phyloP scores from a whole-genome alignment of 1,284 basidiomycete genomes.

The Pseudozyma tsukubaensis region DNA sequence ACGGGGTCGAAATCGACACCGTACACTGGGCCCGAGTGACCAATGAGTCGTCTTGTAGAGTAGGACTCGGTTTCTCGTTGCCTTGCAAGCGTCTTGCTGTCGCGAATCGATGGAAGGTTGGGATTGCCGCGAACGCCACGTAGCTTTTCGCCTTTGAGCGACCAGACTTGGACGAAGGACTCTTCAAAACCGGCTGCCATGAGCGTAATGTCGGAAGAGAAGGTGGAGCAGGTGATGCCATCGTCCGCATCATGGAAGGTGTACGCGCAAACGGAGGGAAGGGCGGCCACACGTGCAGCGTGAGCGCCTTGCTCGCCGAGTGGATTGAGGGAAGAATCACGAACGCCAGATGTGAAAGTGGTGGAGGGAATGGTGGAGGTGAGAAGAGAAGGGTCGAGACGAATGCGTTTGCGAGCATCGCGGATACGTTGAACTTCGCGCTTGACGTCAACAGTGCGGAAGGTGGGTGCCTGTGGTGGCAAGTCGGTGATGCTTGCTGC shows the following conservation, averaged over 20 bases:
- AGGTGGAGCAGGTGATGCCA: conserved; percentile 81
- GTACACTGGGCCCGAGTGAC: conserved; percentile 96
- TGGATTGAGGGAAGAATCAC: conserved; percentile 50
- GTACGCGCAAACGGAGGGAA: conserved; percentile 67
- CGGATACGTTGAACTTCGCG: conserved; percentile 89
- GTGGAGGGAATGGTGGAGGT: conserved; percentile 11
- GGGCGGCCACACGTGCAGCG: conserved; percentile 57
- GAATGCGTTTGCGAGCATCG: conserved; percentile 75
- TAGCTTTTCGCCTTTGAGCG: conserved; percentile 89
- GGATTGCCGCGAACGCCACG: conserved; percentile 82
- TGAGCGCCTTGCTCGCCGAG: conserved; percentile 55
- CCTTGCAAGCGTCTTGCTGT: conserved; percentile 68
- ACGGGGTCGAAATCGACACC: conserved; percentile 92
- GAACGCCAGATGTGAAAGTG: conserved; percentile 45
- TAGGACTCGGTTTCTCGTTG: conserved; percentile 45
- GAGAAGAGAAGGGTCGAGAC: conserved; percentile 54
- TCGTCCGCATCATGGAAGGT: conserved; percentile 68
- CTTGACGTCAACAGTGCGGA: conserved; percentile 87
- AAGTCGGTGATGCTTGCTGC: conserved; percentile 80
- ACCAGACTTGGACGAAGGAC: conserved; percentile 95
- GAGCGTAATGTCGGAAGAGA: conserved; percentile 91
- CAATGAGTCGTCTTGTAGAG: conserved; percentile 83
- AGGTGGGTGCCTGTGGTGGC: conserved; percentile 79
- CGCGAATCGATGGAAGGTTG: conserved; percentile 76
- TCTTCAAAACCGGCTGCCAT: conserved; percentile 97